Base-by-base conservation (phyloP, 1,284 basidiomycete species). In the Tetrapyrgos nigripes region DNA sequence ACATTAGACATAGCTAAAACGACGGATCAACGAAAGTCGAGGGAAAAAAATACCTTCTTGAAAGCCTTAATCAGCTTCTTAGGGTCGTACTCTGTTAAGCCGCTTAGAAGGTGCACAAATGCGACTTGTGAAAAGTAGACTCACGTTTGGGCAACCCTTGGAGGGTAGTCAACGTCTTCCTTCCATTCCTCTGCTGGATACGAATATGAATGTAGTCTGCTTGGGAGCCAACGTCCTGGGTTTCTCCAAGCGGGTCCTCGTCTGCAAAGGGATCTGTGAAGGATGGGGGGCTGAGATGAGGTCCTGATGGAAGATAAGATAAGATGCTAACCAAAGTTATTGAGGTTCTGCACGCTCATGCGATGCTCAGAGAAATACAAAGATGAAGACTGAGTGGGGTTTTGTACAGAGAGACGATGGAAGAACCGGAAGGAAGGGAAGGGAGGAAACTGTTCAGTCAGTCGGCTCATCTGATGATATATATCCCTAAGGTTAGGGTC, bases 21-120 rank as follows among this genome's bases (percentile, higher is more conserved):
- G 49, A 10, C 24, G 14, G 47, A 8, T 26, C 21, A 53, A 24
- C 49, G 44, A 31, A 44, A 29, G 47, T 26, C 4, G 29, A 14
- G 44, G 21, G 53, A n/a, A 55, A 17, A 29, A 63, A 60, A 53
- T 64, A 89, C 92, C 88, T 97, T 97, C 88, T 99, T 99, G 85
- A 99, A 98, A 23, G 94, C 96, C 79, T 99, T 98, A 77, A 99
- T 84, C 64, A 99, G 86, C 83, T 98, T 99, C 89, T 98, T 98
- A 63, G 91, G 86, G 79, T 99, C 96, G 80, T 97, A 99, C 80
- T 95, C 95, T 95, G 76, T 19, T 48, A n/a, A 52, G 50, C 10
- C 59, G 61, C 64, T 50, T 43, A 64, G 44, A 50, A 67, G 55
- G 45, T 60, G 46, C 49, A 17, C 8, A 45, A 53, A 44, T 50